phyloP scores from a whole-genome alignment of 1,284 basidiomycete genomes.

The Farysia itapuensis region DNA sequence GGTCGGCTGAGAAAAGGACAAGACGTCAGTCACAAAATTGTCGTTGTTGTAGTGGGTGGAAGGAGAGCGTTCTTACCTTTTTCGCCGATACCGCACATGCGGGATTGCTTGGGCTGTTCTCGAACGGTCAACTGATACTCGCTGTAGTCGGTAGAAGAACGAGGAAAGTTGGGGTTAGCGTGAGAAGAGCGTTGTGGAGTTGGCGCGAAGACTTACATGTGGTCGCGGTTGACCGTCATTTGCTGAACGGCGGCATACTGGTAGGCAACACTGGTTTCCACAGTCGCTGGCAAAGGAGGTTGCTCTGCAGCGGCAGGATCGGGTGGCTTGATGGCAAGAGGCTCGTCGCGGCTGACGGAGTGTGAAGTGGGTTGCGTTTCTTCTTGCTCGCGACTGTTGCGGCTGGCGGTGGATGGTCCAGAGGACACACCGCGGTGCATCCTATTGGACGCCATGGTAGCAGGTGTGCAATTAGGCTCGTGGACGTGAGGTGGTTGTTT shows the following conservation, averaged over 20 bases:
- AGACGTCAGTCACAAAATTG: background rate
- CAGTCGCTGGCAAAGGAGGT: no score
- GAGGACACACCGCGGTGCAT: no score
- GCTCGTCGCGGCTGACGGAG: background rate
- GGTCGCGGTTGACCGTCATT: conserved; percentile 35
- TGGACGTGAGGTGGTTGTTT: no score
- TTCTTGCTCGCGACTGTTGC: background rate
- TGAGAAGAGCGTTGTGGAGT: background rate
- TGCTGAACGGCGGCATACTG: conserved; percentile 49
- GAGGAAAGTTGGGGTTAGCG: background rate
- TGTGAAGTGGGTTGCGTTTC: background rate
- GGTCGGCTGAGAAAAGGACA: conserved; percentile 70
- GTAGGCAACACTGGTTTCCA: conserved; percentile 39
- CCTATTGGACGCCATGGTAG: no score
- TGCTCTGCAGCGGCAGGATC: no score
- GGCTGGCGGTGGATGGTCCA: background rate
- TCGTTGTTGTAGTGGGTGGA: no score
- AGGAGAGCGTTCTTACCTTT: conserved; percentile 69
- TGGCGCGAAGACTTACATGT: conserved; percentile 33
- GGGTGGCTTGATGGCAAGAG: no score
- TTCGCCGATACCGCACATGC: conserved; percentile 63
- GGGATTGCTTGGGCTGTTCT: conserved; percentile 55
- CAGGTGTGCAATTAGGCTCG: no score
- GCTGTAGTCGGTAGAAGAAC: conserved; percentile 2
- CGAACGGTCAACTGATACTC: conserved; percentile 52